Conservation (phyloP, 345 rosid genomes). For the Salix suchowensis region DNA sequence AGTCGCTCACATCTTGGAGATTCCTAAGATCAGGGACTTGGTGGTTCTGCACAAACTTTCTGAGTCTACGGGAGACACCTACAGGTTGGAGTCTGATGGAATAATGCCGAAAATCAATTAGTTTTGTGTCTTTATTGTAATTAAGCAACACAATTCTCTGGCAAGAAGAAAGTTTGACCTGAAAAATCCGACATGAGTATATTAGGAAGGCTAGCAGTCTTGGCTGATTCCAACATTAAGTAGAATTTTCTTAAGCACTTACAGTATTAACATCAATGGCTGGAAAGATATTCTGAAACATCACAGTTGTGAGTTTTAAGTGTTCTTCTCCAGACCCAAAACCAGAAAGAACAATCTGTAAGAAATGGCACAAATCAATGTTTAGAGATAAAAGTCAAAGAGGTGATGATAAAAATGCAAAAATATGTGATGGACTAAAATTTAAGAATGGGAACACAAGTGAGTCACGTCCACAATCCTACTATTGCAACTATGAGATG, state of each 20-base stretch:
- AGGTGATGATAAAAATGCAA: not conserved
- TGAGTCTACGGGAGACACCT: slow-evolving; percentile 79
- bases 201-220: slow-evolving; percentile 12
- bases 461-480: not conserved
- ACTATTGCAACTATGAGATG: not conserved
- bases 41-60: slow-evolving; percentile 85
- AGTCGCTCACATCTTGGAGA: slow-evolving; percentile 88
- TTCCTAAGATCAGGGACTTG: slow-evolving; percentile 83
- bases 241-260: slow-evolving; percentile 24
- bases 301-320: slow-evolving; percentile 70
- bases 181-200: slow-evolving; percentile 28
- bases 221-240: slow-evolving; percentile 7
- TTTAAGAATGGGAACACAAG: not conserved
- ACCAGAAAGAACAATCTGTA: slow-evolving; percentile 91
- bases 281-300: slow-evolving; percentile 97
- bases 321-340: slow-evolving; percentile 86
- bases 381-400: not conserved
- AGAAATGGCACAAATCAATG: not conserved
- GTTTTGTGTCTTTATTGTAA: slow-evolving; percentile 85
- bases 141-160: slow-evolving; percentile 86
- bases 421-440: not conserved
- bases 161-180: slow-evolving; percentile 92
- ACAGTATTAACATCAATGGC: slow-evolving; percentile 90
- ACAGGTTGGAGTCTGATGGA: slow-evolving; percentile 85
- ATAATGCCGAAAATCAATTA: slow-evolving; percentile 81